Evolutionary conservation across 495 filamentous ascomycete species (phyloP).

Genomic region (Aspergillus nanangensis): DNA sequence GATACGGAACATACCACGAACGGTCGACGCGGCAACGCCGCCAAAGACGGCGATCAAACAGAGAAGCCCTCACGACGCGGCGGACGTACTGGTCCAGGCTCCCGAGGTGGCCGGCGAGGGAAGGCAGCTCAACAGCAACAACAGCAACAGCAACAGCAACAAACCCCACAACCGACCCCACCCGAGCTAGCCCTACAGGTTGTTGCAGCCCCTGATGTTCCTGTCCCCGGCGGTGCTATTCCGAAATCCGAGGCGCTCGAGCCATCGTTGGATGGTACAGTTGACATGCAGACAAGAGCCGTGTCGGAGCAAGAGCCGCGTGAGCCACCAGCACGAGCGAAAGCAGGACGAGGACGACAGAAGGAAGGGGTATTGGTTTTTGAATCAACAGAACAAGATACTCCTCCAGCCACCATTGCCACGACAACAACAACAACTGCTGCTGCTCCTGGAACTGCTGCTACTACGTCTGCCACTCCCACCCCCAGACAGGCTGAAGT

Average conservation of each 20-base stretch:
- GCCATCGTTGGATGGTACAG: conserved; percentile 22
- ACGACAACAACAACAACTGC: conserved; percentile 13
- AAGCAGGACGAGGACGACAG: conserved; percentile 27
- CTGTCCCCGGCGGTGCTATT: conserved; percentile 16
- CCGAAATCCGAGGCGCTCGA: conserved; percentile 32
- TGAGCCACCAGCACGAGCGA: conserved; percentile 22
- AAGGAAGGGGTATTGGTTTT: conserved; percentile 39
- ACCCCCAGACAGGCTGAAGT: conserved; percentile 26
- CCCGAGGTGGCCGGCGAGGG: conserved; percentile 32
- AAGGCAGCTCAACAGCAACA: conserved; percentile 31
- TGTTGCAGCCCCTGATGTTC: conserved; percentile 15
- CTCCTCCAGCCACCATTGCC: conserved; percentile 18
- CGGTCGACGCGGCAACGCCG: conserved; percentile 43
- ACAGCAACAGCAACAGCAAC: conserved; percentile 22
- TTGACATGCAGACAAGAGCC: conserved; percentile 22
- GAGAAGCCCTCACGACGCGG: conserved; percentile 53
- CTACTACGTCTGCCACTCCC: too few relatives aligned
- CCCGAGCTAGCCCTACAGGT: conserved; percentile 1
- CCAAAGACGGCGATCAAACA: conserved; percentile 46
- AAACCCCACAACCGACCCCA: conserved; percentile 9
- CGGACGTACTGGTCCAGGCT: conserved; percentile 34
- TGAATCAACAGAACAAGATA: conserved; percentile 38
- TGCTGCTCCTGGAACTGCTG: too few relatives aligned
- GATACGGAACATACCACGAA: conserved; percentile 42
- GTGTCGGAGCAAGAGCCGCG: conserved; percentile 20